Percentiles rank a stretch among this genome's conserved stretches.
Conservation (phyloP, 495 filamentous ascomycete genomes). For the Talaromyces stipitatus region DNA sequence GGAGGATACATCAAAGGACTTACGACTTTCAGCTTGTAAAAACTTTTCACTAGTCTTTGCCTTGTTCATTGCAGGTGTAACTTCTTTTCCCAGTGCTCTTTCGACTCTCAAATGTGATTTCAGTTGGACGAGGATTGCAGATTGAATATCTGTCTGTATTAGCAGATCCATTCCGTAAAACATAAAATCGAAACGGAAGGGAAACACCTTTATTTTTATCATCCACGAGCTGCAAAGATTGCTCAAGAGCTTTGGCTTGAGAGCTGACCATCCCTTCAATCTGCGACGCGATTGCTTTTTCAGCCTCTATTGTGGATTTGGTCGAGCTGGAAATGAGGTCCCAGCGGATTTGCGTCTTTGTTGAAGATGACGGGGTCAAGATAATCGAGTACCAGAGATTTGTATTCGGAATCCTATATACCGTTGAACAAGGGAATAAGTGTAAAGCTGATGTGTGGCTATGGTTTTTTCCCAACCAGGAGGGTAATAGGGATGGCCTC, state of each 20-base stretch:
- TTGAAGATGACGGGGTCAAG: conserved; percentile 13
- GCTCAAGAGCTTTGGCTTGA: neutral
- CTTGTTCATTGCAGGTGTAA: neutral
- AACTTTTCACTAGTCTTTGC: neutral
- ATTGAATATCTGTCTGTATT: neutral
- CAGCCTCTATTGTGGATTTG: neutral
- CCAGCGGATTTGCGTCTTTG: conserved; percentile 14
- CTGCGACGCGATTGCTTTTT: neutral
- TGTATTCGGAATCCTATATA: conserved; percentile 10
- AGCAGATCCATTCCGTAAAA: too few relatives aligned
- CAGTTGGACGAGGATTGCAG: neutral
- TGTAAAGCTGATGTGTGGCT: neutral
- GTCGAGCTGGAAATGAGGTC: conserved; percentile 11
- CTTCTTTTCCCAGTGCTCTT: neutral
- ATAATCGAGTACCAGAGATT: conserved; percentile 12
- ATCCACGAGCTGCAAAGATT: neutral
- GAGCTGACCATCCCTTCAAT: conserved; percentile 1
- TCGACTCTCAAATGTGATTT: conserved; percentile 3
- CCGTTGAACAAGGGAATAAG: conserved; percentile 13
- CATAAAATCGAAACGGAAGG: neutral
- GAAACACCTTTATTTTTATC: neutral
- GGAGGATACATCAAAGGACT: neutral
- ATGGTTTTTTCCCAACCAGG: neutral
- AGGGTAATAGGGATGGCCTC: neutral
- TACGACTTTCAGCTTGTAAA: conserved; percentile 1